Base-by-base conservation (phyloP, 768 basidiomycete genomes). In the Leucosporidium creatinivorum region DNA sequence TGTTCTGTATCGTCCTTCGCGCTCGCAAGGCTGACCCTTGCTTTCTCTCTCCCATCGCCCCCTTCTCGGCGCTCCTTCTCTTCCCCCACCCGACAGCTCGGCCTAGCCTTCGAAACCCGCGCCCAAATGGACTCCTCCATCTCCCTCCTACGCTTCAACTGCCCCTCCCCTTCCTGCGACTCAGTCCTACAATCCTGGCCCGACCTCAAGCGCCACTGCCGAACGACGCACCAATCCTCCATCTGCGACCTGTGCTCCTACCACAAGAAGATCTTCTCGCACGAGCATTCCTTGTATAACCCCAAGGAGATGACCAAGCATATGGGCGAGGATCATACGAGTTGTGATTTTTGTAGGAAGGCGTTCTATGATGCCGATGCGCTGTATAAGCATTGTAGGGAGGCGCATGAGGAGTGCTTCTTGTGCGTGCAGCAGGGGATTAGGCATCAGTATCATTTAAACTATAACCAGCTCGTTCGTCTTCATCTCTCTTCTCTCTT, bases 391-490 rank as follows among this genome's bases (percentile, higher is more conserved):
- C 96, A 99, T 77, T 90, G 97, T 87, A 85, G 93, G 61, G 87
- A 93, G 75, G 82, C 81, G 58, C 94, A 99, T 79, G 94, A 99
- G 78, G 93, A 98, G 75, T 98, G 94, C 77, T 96, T 96, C 73
- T 78, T 99, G 19, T 99, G 96, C 78, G 55, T 69, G 1, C 51
- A 66, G 44, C 91, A 91, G 76, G 83, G 88, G 33, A 84, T 96
- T 91, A 63, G 97, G 81, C 63, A 92, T 85, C 75, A 92, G 89
- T 96, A 99, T 97, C 83, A 82, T 80, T 83, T 96, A 93, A 5
- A 93, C 88, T 94, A 99, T 94, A 75, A 99, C 82, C 52, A 91
- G 89, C 80, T 99, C 93, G 77, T 99, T 92, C 65, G 97, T 91
- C 49, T 88, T 86, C 77, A 96, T 44, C 13, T 44, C 93, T 57